phyloP scores from a whole-genome alignment of 2,329 filamentous ascomycete genomes.

The Aspergillus costaricaensis region DNA sequence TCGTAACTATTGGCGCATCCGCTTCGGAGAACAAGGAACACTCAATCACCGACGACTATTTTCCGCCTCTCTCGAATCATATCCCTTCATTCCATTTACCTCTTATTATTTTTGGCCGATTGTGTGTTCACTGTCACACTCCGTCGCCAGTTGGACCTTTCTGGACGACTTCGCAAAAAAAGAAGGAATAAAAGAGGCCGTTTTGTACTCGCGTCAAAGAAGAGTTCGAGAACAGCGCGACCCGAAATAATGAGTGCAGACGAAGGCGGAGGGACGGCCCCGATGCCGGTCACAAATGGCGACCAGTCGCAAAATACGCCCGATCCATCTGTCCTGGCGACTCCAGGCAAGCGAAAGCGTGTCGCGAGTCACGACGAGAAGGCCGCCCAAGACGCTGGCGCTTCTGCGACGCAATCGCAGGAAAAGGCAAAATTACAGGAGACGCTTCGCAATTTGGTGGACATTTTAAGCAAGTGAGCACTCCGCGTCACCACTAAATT shows the following conservation, averaged over 20 bases:
- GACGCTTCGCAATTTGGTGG: constrained; percentile 39
- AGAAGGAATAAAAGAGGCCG: constrained; percentile 2
- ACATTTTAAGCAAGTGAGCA: constrained; percentile 35
- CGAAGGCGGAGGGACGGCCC: constrained; percentile 34
- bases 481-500: background rate
- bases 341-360: constrained; percentile 47
- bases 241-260: constrained; percentile 40
- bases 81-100: constrained; percentile 1
- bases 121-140: constrained; percentile 15
- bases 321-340: constrained; percentile 34
- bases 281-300: constrained; percentile 38
- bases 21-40: constrained; percentile 26
- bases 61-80: constrained; percentile 2
- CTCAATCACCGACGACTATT: constrained; percentile 21
- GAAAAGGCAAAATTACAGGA: constrained; percentile 37
- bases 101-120: constrained; percentile 5
- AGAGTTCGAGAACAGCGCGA: constrained; percentile 27
- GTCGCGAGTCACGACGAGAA: constrained; percentile 36
- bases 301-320: constrained; percentile 32
- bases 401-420: constrained; percentile 27
- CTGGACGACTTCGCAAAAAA: constrained; percentile 1
- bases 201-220: constrained; percentile 21
- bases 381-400: constrained; percentile 26
- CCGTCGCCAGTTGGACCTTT: constrained; percentile 4
- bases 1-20: constrained; percentile 33